Conservation (phyloP, 768 basidiomycete species). For the Panaeolus cyanescens region DNA sequence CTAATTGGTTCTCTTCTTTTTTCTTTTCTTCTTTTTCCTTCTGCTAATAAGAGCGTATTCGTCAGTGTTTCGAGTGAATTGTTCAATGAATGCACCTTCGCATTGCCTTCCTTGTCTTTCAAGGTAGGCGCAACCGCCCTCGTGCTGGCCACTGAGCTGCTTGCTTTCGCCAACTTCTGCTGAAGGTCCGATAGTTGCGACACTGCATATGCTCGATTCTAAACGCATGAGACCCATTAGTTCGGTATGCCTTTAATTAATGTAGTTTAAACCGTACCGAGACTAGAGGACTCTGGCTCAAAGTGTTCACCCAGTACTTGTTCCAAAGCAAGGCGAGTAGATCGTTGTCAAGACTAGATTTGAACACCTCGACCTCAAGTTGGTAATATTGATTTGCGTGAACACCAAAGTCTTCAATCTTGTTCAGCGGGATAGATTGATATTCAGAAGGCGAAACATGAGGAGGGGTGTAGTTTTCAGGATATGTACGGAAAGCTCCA, state of each 20-base stretch:
- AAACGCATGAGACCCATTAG: background rate
- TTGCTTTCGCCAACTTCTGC: conserved; percentile 82
- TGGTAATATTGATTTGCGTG: conserved; percentile 97
- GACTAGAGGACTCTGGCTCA: conserved; percentile 90
- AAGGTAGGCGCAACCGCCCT: conserved; percentile 55
- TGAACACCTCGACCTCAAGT: conserved; percentile 94
- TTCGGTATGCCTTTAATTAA: background rate
- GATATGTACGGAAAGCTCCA: conserved; percentile 97
- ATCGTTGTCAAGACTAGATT: conserved; percentile 84
- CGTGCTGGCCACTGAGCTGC: conserved; percentile 55
- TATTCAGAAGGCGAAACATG: conserved; percentile 75
- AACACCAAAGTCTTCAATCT: conserved; percentile 99
- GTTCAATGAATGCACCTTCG: conserved; percentile 40
- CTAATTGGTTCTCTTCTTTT: conserved; percentile 85
- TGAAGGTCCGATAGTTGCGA: conserved; percentile 89
- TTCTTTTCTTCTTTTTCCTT: conserved; percentile 72
- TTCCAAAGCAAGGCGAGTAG: conserved; percentile 94
- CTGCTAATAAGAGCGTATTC: conserved; percentile 23
- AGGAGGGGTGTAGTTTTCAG: conserved; percentile 91
- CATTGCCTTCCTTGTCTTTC: conserved; percentile 49
- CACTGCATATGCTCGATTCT: conserved; percentile 95
- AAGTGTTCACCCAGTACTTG: conserved; percentile 98
- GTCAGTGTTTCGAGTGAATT: background rate
- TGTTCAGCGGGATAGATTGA: conserved; percentile 93
- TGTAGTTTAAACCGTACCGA: conserved; percentile 59